Conservation (phyloP, 2,329 filamentous ascomycete species). For the Penicillium sp. region DNA sequence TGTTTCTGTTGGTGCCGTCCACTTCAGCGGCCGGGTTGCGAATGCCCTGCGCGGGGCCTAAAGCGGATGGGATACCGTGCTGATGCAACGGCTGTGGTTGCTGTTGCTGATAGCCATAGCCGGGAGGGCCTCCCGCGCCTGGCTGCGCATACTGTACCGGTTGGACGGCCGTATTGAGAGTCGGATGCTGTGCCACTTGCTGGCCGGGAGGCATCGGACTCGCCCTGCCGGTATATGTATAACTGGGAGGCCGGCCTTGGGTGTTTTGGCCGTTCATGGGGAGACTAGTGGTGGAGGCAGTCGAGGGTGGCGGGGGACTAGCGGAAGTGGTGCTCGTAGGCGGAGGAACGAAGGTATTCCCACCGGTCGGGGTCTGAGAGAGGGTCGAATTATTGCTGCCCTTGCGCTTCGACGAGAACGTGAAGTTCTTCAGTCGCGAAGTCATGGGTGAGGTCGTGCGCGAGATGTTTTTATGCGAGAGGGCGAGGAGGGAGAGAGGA, state of each 20-base stretch:
- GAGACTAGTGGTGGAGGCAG: conserved; percentile 48
- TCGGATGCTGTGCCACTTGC: conserved; percentile 41
- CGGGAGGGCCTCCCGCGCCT: conserved; percentile 39
- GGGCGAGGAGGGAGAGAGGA: conserved; percentile 14
- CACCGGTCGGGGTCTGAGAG: conserved; percentile 26
- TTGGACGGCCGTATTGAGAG: conserved; percentile 36
- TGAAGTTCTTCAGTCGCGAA: conserved; percentile 49
- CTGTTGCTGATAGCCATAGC: conserved; percentile 41
- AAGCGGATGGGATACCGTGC: conserved; percentile 25
- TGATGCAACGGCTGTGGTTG: conserved; percentile 19
- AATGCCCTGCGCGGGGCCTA: conserved; percentile 25
- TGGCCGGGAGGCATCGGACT: conserved; percentile 22
- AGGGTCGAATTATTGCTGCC: conserved; percentile 46
- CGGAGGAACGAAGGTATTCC: conserved; percentile 30
- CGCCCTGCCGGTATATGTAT: conserved; percentile 46
- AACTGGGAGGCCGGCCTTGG: conserved; percentile 61
- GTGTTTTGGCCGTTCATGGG: conserved; percentile 55
- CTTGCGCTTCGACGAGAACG: conserved; percentile 45
- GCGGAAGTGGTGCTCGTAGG: conserved; percentile 30
- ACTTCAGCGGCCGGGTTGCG: conserved; percentile 58
- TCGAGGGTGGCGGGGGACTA: conserved; percentile 37
- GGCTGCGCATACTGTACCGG: conserved; percentile 50
- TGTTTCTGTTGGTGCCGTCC: conserved; percentile 82
- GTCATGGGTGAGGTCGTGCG: conserved; percentile 47
- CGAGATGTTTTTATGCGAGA: conserved; percentile 15